A percentile compares a stretch with the other conserved stretches of the same genome.
Evolutionary conservation across 2,329 filamentous ascomycete species (phyloP).

Genomic region (Arthroderma uncinatum): DNA sequence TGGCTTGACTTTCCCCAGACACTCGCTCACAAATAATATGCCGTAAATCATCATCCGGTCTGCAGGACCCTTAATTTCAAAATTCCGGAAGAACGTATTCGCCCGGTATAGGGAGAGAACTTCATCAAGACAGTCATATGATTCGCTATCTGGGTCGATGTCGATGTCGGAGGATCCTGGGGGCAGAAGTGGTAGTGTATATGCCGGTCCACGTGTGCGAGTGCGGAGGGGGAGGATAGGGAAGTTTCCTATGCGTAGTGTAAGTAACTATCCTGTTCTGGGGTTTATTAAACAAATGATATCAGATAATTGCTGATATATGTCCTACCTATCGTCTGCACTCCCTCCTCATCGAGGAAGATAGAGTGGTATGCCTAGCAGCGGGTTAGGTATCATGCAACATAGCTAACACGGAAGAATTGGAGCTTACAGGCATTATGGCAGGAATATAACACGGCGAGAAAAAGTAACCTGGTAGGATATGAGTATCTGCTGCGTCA

Average conservation of each 20-base stretch:
- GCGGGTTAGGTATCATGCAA: not conserved
- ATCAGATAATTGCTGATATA: not conserved
- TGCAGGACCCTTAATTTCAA: constrained; percentile 93
- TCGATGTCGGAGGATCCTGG: constrained; percentile 42
- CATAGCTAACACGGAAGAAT: not conserved
- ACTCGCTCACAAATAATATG: constrained; percentile 88
- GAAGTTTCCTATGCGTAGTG: constrained; percentile 60
- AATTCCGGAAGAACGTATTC: constrained; percentile 98
- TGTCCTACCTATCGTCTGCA: constrained; percentile 49
- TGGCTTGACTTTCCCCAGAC: constrained; percentile 75
- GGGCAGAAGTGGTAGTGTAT: constrained; percentile 61
- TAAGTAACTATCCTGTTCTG: not conserved
- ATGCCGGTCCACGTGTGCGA: constrained; percentile 87
- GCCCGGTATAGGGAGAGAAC: constrained; percentile 85
- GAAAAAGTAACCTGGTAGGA: no score
- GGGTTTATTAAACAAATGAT: not conserved
- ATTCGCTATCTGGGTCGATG: constrained; percentile 72
- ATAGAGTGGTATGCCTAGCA: constrained; percentile 89
- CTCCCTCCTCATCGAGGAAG: constrained; percentile 71
- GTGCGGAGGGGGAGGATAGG: constrained; percentile 90
- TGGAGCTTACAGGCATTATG: not conserved
- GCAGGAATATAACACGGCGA: not conserved
- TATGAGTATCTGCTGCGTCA: not conserved
- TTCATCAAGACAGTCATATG: constrained; percentile 94
- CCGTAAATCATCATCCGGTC: constrained; percentile 93